Conservation (phyloP, 495 filamentous ascomycete species). For the Beverwykella pulmonaria region DNA sequence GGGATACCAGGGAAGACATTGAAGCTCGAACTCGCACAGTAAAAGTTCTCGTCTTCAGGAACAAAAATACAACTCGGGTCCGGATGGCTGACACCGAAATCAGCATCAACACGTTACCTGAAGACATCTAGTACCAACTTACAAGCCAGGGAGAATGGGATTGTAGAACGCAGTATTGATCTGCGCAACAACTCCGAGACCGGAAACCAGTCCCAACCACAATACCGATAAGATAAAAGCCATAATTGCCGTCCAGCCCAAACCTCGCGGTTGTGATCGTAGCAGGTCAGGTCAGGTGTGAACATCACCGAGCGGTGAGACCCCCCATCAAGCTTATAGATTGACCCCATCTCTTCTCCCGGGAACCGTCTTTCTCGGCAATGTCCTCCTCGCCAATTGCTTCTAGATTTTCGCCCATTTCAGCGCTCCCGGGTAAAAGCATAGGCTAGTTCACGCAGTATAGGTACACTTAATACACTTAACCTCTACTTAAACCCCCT, state of each 20-base stretch:
- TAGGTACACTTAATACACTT: not conserved
- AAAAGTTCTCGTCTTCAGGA: constrained; percentile 54
- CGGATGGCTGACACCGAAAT: constrained; percentile 43
- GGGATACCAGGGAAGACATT: constrained; percentile 59
- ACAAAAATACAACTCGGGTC: constrained; percentile 60
- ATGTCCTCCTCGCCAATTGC: not conserved
- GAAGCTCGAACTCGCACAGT: constrained; percentile 58
- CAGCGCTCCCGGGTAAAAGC: constrained; percentile 16
- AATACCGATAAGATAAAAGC: not conserved
- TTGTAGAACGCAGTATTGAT: constrained; percentile 42
- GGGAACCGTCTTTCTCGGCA: not conserved
- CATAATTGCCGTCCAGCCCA: not conserved
- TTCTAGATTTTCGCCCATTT: not conserved
- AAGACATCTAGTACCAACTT: too few relatives aligned
- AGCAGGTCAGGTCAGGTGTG: not conserved
- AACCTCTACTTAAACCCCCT: not conserved
- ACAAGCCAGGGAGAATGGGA: constrained; percentile 58
- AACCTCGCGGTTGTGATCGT: not conserved
- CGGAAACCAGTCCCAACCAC: not conserved
- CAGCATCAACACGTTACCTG: too few relatives aligned
- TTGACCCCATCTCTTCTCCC: not conserved
- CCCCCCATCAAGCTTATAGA: not conserved
- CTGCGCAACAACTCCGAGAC: constrained; percentile 11
- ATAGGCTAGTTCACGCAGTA: not conserved
- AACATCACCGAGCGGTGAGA: not conserved